phyloP scores from a whole-genome alignment of 2,329 filamentous ascomycete species.

The Trichophyton schoenleinii region DNA sequence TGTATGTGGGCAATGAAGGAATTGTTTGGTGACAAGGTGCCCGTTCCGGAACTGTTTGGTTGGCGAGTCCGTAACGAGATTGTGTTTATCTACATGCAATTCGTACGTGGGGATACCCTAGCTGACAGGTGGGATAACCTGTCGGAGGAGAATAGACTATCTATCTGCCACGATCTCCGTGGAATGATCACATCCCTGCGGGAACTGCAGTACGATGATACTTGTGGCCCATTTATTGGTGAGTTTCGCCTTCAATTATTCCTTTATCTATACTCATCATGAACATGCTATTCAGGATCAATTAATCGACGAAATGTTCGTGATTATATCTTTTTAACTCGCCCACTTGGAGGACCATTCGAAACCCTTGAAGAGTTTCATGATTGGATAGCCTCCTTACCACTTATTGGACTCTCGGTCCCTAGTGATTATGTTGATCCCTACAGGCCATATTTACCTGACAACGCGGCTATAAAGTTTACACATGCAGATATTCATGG shows the following conservation, averaged over 20 bases:
- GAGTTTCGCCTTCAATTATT: constrained; percentile 6
- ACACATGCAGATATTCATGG: constrained; percentile 16
- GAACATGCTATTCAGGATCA: no score
- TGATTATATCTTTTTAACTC: no score
- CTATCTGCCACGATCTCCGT: constrained; percentile 23
- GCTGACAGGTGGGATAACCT: constrained; percentile 17
- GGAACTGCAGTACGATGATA: constrained; percentile 11
- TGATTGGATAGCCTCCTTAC: constrained; percentile 8
- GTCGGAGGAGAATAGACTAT: constrained; percentile 16
- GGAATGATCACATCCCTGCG: constrained; percentile 9
- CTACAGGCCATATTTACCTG: constrained; percentile 19
- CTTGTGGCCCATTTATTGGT: constrained; percentile 15
- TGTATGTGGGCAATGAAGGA: constrained; percentile 21
- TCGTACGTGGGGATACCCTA: constrained; percentile 17
- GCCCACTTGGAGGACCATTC: no score
- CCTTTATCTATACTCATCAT: no score
- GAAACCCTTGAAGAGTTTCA: no score
- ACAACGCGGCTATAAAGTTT: constrained; percentile 16
- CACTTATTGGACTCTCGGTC: constrained; percentile 20
- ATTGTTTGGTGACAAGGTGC: constrained; percentile 17
- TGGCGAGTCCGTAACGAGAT: constrained; percentile 17
- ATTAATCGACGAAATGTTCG: no score
- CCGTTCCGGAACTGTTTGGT: constrained; percentile 19
- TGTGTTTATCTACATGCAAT: constrained; percentile 19
- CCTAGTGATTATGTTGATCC: no score